These are phyloP conservation scores for Corylus heterophylla DNA, from an alignment of 306 rosid genomes.

Conservation along the genomic window DNA sequence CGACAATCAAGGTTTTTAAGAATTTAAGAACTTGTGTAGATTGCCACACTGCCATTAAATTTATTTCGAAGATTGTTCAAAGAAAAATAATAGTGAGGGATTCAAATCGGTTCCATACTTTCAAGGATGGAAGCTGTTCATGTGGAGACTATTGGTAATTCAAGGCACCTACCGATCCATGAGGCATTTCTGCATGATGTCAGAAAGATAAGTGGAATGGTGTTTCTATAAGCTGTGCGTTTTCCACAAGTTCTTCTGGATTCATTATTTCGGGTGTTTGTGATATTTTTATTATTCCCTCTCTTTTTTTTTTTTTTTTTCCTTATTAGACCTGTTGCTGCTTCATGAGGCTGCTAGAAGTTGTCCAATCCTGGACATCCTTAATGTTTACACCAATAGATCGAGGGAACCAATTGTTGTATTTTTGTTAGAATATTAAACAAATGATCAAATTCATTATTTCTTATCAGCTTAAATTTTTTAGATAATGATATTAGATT, in stretches of 20 bases:
- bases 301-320: too few species aligned
- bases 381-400: too few species aligned
- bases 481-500: too few species aligned
- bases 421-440: too few species aligned
- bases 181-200: background rate
- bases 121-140: constrained; percentile 56
- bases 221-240: background rate
- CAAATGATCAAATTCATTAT: too few species aligned
- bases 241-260: background rate
- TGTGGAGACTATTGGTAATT: constrained; percentile 59
- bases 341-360: too few species aligned
- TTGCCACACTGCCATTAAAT: constrained; percentile 62
- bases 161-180: background rate
- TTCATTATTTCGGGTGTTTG: background rate
- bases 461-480: too few species aligned
- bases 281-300: background rate
- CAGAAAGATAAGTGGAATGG: background rate
- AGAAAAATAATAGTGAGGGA: constrained; percentile 58
- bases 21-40: constrained; percentile 73
- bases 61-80: constrained; percentile 44
- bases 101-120: constrained; percentile 74
- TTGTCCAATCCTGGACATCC: too few species aligned
- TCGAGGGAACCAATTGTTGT: too few species aligned
- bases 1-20: constrained; percentile 58
- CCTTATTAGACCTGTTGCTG: too few species aligned